phyloP scores from a whole-genome alignment of 805 yeast genomes.

The Saturnispora mendoncae region DNA sequence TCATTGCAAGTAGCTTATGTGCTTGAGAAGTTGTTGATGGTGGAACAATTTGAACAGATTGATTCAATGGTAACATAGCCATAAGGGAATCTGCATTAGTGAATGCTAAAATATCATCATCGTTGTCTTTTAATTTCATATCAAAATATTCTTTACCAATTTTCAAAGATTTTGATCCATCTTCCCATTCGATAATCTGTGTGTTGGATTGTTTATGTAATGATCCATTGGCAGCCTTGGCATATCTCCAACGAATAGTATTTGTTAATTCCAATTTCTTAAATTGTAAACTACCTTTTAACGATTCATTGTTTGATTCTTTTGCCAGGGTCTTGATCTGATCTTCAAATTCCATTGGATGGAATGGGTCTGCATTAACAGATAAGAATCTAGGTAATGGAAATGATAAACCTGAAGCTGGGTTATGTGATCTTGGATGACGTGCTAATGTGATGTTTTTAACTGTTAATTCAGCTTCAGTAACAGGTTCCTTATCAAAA shows the following conservation, averaged over 20 bases:
- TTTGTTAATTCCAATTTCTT: slow-evolving; percentile 35
- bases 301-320: slow-evolving; percentile 18
- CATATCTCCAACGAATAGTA: slow-evolving; percentile 91
- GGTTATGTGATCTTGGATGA: slow-evolving; percentile 39
- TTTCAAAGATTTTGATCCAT: slow-evolving; percentile 79
- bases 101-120: slow-evolving; percentile 67
- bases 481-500: slow-evolving; percentile 29
- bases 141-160: slow-evolving; percentile 86
- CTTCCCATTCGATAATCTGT: slow-evolving; percentile 88
- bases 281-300: slow-evolving; percentile 40
- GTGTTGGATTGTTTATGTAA: slow-evolving; percentile 83
- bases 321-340: slow-evolving; percentile 42
- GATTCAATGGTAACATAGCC: slow-evolving; percentile 54
- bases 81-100: slow-evolving; percentile 64
- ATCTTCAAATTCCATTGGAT: slow-evolving; percentile 42
- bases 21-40: slow-evolving; percentile 82
- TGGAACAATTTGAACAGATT: slow-evolving; percentile 71
- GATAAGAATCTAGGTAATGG: slow-evolving; percentile 77
- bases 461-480: slow-evolving; percentile 22
- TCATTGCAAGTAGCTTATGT: slow-evolving; percentile 70
- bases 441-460: slow-evolving; percentile 40
- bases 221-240: slow-evolving; percentile 59
- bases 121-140: slow-evolving; percentile 51
- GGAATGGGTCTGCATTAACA: slow-evolving; percentile 82
- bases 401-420: slow-evolving; percentile 30